Conservation (phyloP, 805 yeast species). For the Pichia thaimueangensis region DNA sequence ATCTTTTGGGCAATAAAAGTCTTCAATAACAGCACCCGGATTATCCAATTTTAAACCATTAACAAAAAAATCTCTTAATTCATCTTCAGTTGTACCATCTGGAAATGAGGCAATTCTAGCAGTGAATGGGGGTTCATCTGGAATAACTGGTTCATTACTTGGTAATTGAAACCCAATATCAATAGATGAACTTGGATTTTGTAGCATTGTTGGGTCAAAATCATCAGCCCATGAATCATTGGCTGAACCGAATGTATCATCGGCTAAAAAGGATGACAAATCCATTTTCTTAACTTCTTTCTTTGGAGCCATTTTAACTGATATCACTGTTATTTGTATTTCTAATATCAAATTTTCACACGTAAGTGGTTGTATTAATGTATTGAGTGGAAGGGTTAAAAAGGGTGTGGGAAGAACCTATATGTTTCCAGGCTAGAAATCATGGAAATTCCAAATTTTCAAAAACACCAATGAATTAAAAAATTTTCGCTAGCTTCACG, state of each 20-base stretch:
- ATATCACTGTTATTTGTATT: not conserved
- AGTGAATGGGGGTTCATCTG: slow-evolving; percentile 85
- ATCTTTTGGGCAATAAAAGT: slow-evolving; percentile 71
- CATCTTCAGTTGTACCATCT: slow-evolving; percentile 67
- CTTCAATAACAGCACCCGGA: slow-evolving; percentile 45
- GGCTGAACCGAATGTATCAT: slow-evolving; percentile 56
- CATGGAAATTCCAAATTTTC: too few species aligned
- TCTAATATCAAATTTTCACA: too few species aligned
- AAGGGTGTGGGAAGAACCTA: too few species aligned
- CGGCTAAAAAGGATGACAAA: slow-evolving; percentile 77
- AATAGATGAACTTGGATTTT: slow-evolving; percentile 8
- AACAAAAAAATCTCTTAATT: slow-evolving; percentile 54
- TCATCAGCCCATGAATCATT: slow-evolving; percentile 78
- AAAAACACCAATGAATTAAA: too few species aligned
- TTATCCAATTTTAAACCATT: slow-evolving; percentile 44
- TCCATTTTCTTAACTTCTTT: slow-evolving; percentile 71
- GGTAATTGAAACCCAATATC: slow-evolving; percentile 12
- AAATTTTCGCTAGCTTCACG: too few species aligned
- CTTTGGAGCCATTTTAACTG: slow-evolving; percentile 45
- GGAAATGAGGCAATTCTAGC: slow-evolving; percentile 87
- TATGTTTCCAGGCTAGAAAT: too few species aligned
- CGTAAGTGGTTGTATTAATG: not conserved
- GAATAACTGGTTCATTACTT: slow-evolving; percentile 45
- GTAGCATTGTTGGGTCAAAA: slow-evolving; percentile 43
- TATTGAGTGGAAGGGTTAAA: too few species aligned